Evolutionary conservation across 176 grass and related monocot species (phyloP), one percentile per base, ranked within the genome.

Genomic region (Oryza punctata): DNA sequence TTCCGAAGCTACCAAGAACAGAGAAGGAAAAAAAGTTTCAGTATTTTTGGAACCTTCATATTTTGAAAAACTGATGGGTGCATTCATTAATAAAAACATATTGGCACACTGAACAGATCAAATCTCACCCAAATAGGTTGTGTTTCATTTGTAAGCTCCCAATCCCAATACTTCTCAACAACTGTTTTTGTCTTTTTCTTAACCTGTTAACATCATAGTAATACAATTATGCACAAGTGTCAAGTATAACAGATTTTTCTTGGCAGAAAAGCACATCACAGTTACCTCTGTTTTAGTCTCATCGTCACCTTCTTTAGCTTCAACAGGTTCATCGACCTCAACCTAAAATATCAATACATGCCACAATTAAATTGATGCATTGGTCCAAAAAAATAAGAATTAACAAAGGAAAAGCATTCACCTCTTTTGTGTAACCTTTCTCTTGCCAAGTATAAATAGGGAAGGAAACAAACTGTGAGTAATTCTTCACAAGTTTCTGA

Each of bases 401-500:
- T 60, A 45, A 3, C n/a, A 28, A 69, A 45, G 12, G 2, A 65
- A n/a, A 2, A 63, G 30, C 40, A 21, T n/a, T 73, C 70, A 96
- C 96, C 91, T 96, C 96, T 80, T 99, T 99, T 23, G 93, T 96
- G 66, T 80, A 91, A 63, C 96, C 96, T 71, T 96, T 99, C 71
- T 99, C 96, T 96, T 96, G 87, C 96, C 93, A 99, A 13, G 89
- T 96, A 67, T 96, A 99, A 80, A 99, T 96, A 65, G 93, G 93
- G 60, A 99, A 99, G 61, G 96, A 99, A 79, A 99, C 93, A 92
- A 99, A 99, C 72, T 99, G 96, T 14, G 96, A 99, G 81, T 99
- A 99, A 69, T 96, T 99, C 89, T 96, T 96, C 75, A 99, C 71
- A 50, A 99, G 97, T 79, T 96, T 96, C 80, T 99, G 91, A 47